Conservation (phyloP, 2,329 filamentous ascomycete species). For the Paraphaeosphaeria sporulosa region DNA sequence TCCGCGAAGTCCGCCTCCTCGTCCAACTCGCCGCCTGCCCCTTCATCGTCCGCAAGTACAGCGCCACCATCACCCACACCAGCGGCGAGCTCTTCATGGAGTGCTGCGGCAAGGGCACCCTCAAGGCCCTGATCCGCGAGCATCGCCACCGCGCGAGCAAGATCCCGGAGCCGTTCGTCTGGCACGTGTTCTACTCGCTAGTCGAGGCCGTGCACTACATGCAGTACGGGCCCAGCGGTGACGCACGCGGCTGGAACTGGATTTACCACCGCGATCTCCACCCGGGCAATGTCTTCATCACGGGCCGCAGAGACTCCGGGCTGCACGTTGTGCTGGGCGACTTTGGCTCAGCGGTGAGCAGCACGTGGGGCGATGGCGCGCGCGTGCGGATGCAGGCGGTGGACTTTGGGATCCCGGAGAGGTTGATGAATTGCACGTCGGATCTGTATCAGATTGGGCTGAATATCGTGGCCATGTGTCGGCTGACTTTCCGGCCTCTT, state of each 20-base stretch:
- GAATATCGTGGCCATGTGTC: background rate
- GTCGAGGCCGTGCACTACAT: background rate
- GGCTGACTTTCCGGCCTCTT: background rate
- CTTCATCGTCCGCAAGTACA: background rate
- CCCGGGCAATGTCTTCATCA: background rate
- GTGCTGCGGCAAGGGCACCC: background rate
- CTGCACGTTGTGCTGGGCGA: background rate
- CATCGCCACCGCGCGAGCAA: background rate
- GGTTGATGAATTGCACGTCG: background rate
- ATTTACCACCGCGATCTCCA: background rate
- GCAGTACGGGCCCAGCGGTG: background rate
- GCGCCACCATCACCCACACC: background rate
- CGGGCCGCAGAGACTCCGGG: background rate
- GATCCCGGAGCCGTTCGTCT: background rate
- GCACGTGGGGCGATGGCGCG: background rate
- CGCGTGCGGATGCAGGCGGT: background rate
- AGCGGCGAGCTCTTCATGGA: background rate
- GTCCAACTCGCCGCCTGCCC: background rate
- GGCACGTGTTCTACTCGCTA: background rate
- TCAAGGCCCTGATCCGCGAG: background rate
- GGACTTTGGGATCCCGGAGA: background rate
- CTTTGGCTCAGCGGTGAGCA: background rate
- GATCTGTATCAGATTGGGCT: conserved; percentile 1
- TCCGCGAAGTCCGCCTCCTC: background rate
- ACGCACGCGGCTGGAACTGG: background rate